phyloP scores from a whole-genome alignment of 805 yeast species.

The Candida ovalis region DNA sequence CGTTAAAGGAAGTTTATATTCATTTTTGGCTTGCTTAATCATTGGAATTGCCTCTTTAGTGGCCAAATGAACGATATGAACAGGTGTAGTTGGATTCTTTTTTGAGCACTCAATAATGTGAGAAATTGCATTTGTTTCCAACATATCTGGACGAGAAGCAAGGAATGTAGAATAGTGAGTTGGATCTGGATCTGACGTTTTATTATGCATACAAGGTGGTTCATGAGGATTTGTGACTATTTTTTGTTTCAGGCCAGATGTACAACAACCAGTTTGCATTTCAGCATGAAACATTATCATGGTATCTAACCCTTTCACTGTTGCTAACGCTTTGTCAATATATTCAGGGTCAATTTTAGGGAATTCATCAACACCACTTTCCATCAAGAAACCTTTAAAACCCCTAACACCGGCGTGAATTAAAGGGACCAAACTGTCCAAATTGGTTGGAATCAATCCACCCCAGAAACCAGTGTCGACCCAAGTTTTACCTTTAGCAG shows the following conservation, averaged over 20 bases:
- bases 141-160: conserved; percentile 83
- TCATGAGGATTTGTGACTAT: conserved; percentile 26
- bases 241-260: conserved; percentile 1
- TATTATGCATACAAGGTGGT: conserved; percentile 1
- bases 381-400: conserved; percentile 88
- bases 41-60: conserved; percentile 80
- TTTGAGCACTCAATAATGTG: conserved; percentile 63
- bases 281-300: conserved; percentile 93
- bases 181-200: conserved; percentile 50
- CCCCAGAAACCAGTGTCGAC: conserved; percentile 97
- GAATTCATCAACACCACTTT: conserved; percentile 94
- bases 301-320: conserved; percentile 60
- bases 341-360: conserved; percentile 71
- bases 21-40: conserved; percentile 55
- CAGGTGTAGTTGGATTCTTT: conserved; percentile 54
- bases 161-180: conserved; percentile 59
- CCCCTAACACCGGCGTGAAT: conserved; percentile 88
- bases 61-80: conserved; percentile 90
- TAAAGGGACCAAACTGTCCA: conserved; percentile 66
- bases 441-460: conserved; percentile 80
- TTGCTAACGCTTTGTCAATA: conserved; percentile 62
- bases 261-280: conserved; percentile 40
- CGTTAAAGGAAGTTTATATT: conserved; percentile 55
- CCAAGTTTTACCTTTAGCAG: conserved; percentile 82
- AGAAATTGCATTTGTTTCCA: conserved; percentile 80